Evolutionary conservation across 371 early-diverging fungal genomes (phyloP).

Genomic region (Gilbertella persicaria): DNA sequence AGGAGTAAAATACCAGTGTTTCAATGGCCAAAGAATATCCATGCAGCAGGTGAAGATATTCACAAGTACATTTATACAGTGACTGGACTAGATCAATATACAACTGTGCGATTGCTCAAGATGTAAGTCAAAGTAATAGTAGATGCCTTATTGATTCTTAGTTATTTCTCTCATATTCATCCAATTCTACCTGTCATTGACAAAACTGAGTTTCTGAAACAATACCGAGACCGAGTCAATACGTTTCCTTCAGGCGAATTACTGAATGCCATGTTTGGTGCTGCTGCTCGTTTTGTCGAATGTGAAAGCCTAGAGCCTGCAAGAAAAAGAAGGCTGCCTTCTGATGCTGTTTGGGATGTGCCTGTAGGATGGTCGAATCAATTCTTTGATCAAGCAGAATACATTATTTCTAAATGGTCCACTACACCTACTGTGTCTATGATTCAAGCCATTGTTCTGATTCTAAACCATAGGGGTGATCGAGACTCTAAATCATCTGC

Average conservation of each 20-base stretch:
- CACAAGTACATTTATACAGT: conserved; percentile 40
- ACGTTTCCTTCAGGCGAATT: conserved; percentile 40
- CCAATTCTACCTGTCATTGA: conserved; percentile 49
- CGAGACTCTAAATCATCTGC: conserved; percentile 50
- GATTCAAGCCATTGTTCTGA: conserved; percentile 45
- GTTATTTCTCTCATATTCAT: conserved; percentile 50
- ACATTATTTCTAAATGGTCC: conserved; percentile 24
- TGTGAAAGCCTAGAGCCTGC: conserved; percentile 29
- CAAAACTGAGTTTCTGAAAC: conserved; percentile 40
- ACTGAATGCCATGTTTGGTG: conserved; percentile 53
- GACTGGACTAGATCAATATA: conserved; percentile 40
- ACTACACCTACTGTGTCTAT: conserved; percentile 40
- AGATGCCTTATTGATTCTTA: conserved; percentile 3
- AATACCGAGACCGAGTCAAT: conserved; percentile 42
- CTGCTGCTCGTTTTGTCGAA: conserved; percentile 51
- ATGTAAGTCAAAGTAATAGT: conserved; percentile 24
- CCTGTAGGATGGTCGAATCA: conserved; percentile 48
- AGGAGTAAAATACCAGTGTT: conserved; percentile 3
- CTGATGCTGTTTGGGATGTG: conserved; percentile 42
- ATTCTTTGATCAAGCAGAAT: conserved; percentile 45
- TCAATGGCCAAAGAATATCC: conserved; percentile 6
- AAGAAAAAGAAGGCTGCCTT: conserved; percentile 9
- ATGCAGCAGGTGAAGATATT: too few species aligned
- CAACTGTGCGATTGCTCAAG: conserved; percentile 39
- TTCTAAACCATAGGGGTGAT: conserved; percentile 45